phyloP scores from a whole-genome alignment of 2,329 filamentous ascomycete species.

The Fusarium poae region DNA sequence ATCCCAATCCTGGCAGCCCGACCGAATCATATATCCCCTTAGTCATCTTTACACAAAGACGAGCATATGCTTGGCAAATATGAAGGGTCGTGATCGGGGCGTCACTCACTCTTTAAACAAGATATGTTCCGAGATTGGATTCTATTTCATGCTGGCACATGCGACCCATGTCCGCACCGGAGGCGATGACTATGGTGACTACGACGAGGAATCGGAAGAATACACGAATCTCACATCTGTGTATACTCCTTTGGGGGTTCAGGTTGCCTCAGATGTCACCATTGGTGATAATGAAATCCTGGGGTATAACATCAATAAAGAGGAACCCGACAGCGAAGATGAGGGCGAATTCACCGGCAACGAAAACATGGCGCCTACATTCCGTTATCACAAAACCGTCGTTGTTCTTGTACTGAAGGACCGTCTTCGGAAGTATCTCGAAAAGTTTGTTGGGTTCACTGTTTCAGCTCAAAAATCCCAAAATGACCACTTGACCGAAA shows the following conservation, averaged over 20 bases:
- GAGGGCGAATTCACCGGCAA: slow-evolving; percentile 13
- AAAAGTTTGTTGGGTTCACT: rapidly evolving
- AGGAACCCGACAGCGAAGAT: slow-evolving; percentile 6
- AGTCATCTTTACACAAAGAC: slow-evolving; percentile 24
- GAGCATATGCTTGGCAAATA: slow-evolving; percentile 21
- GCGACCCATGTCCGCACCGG: neutral
- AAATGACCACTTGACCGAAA: slow-evolving; percentile 4
- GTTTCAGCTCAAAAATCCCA: neutral
- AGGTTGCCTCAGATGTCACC: neutral
- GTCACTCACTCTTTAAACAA: slow-evolving; percentile 8
- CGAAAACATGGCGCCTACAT: neutral
- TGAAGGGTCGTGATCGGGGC: slow-evolving; percentile 25
- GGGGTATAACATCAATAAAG: neutral
- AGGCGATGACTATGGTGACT: neutral
- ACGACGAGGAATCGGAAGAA: neutral
- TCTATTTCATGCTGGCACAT: slow-evolving; percentile 29
- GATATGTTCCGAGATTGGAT: slow-evolving; percentile 19
- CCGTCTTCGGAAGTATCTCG: neutral
- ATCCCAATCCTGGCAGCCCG: neutral
- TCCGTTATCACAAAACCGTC: slow-evolving; percentile 25
- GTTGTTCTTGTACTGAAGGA: slow-evolving; percentile 13
- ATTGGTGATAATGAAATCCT: slow-evolving; percentile 7
- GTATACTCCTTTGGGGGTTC: neutral
- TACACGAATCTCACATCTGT: neutral
- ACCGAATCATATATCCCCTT: slow-evolving; percentile 19